These are phyloP conservation scores for Senecio squalidus DNA, from an alignment of 140 eudicot species.

Conservation along the genomic window DNA sequence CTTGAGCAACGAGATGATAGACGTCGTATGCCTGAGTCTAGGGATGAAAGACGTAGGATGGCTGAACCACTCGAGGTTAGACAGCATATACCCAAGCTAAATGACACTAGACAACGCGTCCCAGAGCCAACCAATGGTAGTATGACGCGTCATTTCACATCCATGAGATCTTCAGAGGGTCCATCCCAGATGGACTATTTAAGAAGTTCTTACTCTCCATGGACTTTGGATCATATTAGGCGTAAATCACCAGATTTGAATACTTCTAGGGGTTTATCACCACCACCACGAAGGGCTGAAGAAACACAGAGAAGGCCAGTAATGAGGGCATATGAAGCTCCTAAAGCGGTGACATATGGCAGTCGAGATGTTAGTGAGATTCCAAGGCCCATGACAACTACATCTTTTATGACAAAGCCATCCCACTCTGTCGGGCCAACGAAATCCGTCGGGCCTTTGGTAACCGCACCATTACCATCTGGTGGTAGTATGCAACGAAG, in stretches of 20 bases:
- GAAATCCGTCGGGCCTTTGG: conserved; percentile 32
- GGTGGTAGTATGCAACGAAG: conserved; percentile 36
- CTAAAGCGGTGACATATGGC: conserved; percentile 35
- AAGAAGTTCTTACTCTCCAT: conserved; percentile 49
- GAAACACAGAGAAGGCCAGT: conserved; percentile 41
- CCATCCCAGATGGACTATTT: conserved; percentile 30
- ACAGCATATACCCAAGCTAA: conserved; percentile 23
- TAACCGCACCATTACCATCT: conserved; percentile 39
- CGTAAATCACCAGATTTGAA: conserved; percentile 58
- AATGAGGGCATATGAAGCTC: conserved; percentile 47
- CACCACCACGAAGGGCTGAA: conserved; percentile 54
- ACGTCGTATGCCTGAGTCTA: conserved; percentile 24
- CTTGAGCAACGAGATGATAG: conserved; percentile 33
- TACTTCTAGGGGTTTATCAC: conserved; percentile 44
- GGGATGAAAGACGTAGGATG: conserved; percentile 26
- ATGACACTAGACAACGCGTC: conserved; percentile 30
- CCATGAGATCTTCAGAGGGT: conserved; percentile 36
- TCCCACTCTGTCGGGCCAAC: conserved; percentile 41
- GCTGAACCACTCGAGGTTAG: conserved; percentile 29
- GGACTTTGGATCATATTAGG: conserved; percentile 64
- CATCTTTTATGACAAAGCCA: conserved; percentile 41
- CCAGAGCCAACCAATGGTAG: conserved; percentile 30
- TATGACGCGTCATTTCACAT: conserved; percentile 26
- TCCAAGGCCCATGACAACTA: conserved; percentile 41
- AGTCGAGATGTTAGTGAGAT: conserved; percentile 41